These are phyloP conservation scores for Candida ficus DNA, from an alignment of 805 yeast genomes.

Conservation along the genomic window DNA sequence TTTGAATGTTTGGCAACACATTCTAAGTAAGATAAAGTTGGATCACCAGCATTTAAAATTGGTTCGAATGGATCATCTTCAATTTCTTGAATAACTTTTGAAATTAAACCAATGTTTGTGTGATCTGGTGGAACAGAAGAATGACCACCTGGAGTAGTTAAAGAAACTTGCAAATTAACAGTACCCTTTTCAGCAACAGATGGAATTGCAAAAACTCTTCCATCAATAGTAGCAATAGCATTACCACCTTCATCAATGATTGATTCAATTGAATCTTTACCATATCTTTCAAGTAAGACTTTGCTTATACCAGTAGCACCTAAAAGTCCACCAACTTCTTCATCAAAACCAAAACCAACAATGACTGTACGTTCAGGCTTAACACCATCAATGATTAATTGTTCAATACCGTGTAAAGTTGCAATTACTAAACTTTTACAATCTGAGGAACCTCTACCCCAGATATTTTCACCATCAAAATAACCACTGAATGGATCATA, in stretches of 20 bases:
- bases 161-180: constrained; percentile 42
- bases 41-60: constrained; percentile 43
- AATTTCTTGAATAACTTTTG: constrained; percentile 47
- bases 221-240: constrained; percentile 33
- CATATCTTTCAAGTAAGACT: constrained; percentile 46
- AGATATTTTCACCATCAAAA: constrained; percentile 56
- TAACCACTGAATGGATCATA: constrained; percentile 61
- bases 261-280: constrained; percentile 52
- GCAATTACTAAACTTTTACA: constrained; percentile 65
- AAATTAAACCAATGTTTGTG: constrained; percentile 63
- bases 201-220: constrained; percentile 45
- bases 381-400: constrained; percentile 39
- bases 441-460: constrained; percentile 75
- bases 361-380: constrained; percentile 53
- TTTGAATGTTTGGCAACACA: constrained; percentile 52
- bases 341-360: constrained; percentile 69
- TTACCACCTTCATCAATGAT: constrained; percentile 59
- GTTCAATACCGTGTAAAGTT: constrained; percentile 55
- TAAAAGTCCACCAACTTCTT: constrained; percentile 57
- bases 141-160: constrained; percentile 68
- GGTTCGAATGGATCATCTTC: constrained; percentile 52
- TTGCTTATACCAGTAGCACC: constrained; percentile 55
- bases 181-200: constrained; percentile 62
- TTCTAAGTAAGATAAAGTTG: constrained; percentile 47
- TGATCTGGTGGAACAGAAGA: constrained; percentile 69